Evolutionary conservation across 345 rosid species (phyloP).

Genomic region (Populus deltoides): DNA sequence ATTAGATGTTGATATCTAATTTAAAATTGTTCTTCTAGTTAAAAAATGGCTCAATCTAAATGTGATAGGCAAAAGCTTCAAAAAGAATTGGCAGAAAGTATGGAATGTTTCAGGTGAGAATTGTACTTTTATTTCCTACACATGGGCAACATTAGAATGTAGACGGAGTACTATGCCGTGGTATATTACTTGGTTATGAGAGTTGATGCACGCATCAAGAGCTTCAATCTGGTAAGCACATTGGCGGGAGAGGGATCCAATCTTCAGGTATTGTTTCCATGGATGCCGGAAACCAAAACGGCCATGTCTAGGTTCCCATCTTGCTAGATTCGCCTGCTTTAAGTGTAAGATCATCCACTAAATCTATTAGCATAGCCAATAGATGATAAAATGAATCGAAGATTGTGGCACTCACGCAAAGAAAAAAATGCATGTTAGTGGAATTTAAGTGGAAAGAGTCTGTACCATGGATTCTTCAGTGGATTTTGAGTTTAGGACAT

Average conservation of each 20-base stretch:
- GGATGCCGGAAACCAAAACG: constrained; percentile 23
- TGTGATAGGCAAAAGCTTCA: too few species aligned
- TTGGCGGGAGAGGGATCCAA: constrained; percentile 19
- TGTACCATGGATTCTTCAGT: constrained; percentile 28
- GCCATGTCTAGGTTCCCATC: constrained; percentile 34
- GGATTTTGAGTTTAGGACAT: constrained; percentile 25
- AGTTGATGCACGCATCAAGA: constrained; percentile 24
- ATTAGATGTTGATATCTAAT: too few species aligned
- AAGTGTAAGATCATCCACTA: background rate
- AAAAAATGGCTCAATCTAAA: too few species aligned
- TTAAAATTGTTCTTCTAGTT: too few species aligned
- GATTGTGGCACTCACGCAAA: constrained; percentile 24
- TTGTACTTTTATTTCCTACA: too few species aligned
- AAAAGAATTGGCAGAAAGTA: too few species aligned
- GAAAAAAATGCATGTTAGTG: background rate
- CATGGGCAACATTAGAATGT: too few species aligned
- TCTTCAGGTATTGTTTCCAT: constrained; percentile 32
- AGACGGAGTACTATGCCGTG: background rate
- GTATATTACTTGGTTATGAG: constrained; percentile 21
- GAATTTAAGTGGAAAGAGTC: background rate
- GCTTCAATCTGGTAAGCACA: constrained; percentile 31
- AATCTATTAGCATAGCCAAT: background rate
- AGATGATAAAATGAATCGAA: constrained; percentile 4
- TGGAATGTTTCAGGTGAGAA: too few species aligned
- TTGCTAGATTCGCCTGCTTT: constrained; percentile 29